Evolutionary conservation across 495 filamentous ascomycete species (phyloP).

Genomic region (Filosporella fistucella): DNA sequence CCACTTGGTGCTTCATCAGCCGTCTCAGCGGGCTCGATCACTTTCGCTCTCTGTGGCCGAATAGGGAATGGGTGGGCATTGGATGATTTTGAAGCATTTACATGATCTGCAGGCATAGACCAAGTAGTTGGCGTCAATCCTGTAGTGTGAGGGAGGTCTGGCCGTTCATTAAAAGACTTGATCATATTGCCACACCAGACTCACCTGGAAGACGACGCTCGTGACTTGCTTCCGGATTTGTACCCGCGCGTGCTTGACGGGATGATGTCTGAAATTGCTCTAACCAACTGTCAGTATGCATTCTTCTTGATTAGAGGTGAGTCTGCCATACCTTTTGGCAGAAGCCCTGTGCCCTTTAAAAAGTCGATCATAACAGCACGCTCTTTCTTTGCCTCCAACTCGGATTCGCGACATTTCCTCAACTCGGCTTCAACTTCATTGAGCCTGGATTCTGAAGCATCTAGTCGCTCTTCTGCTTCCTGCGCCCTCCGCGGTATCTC

Average conservation of each 20-base stretch:
- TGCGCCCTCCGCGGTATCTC: slow-evolving; percentile 4
- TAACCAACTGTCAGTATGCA: neutral
- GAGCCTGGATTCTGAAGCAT: slow-evolving; percentile 2
- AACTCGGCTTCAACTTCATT: slow-evolving; percentile 1
- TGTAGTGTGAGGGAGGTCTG: too few relatives aligned
- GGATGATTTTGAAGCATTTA: too few relatives aligned
- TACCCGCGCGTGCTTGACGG: neutral
- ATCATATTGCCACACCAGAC: too few relatives aligned
- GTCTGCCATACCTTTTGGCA: slow-evolving; percentile 1
- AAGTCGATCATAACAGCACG: slow-evolving; percentile 1
- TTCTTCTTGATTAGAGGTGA: neutral
- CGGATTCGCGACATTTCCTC: neutral
- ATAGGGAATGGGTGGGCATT: too few relatives aligned
- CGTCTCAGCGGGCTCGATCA: too few relatives aligned
- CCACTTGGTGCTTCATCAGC: neutral
- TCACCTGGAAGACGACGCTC: too few relatives aligned
- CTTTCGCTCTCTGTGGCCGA: too few relatives aligned
- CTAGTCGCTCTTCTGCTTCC: slow-evolving; percentile 2
- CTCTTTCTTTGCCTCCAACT: neutral
- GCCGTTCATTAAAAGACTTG: too few relatives aligned
- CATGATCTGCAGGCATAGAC: too few relatives aligned
- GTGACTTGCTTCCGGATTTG: too few relatives aligned
- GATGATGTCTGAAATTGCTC: neutral
- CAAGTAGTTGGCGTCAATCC: too few relatives aligned
- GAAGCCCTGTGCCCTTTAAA: too few relatives aligned